phyloP scores from a whole-genome alignment of 164 flowering plant genomes.

The Akebia trifoliata region DNA sequence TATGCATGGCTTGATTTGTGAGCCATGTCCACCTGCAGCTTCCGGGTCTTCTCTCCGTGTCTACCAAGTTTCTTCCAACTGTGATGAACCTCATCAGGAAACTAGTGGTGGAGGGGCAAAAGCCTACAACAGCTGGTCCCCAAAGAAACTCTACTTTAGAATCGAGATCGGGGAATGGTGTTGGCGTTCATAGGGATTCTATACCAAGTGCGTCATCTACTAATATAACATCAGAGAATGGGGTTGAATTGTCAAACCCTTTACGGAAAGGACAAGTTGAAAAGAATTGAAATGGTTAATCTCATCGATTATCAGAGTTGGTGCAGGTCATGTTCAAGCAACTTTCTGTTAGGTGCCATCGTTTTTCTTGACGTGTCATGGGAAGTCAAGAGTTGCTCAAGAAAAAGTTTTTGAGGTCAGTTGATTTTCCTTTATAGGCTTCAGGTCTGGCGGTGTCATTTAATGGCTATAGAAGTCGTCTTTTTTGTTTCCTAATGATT shows the following conservation, averaged over 20 bases:
- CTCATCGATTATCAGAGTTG: neutral
- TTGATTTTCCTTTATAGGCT: constrained; percentile 32
- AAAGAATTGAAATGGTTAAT: neutral
- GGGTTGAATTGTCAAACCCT: constrained; percentile 48
- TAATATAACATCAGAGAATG: constrained; percentile 38
- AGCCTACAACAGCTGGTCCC: constrained; percentile 33
- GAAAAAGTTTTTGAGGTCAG: constrained; percentile 25
- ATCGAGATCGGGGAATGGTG: constrained; percentile 29
- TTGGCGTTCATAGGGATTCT: too few species aligned
- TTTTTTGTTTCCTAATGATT: too few species aligned
- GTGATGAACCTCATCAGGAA: constrained; percentile 73
- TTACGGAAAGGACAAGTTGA: constrained; percentile 37
- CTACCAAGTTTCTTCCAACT: constrained; percentile 80
- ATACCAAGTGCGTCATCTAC: constrained; percentile 68
- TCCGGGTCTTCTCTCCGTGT: constrained; percentile 83
- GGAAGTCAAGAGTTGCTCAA: constrained; percentile 8
- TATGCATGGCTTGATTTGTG: neutral
- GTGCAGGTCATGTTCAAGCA: constrained; percentile 2
- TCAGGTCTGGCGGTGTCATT: constrained; percentile 25
- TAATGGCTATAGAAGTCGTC: too few species aligned
- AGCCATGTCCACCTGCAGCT: constrained; percentile 43
- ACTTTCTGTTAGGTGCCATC: constrained; percentile 8
- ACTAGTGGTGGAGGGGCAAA: constrained; percentile 73
- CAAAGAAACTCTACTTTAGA: constrained; percentile 40
- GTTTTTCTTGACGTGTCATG: constrained; percentile 4